Conservation (phyloP, 345 rosid genomes). For the Eucalyptus sp. region DNA sequence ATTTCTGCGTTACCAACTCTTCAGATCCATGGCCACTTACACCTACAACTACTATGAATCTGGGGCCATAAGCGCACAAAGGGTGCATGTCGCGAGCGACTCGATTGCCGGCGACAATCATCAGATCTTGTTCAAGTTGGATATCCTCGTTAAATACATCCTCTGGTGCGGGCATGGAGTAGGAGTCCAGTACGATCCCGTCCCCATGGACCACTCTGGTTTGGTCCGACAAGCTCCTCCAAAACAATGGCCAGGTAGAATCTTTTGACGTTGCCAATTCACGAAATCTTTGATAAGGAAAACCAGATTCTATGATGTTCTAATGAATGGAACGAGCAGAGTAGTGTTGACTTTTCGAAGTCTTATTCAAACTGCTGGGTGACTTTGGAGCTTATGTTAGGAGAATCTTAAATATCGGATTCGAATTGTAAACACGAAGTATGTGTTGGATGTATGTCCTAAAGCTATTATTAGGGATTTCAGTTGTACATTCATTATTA, state of each 20-base stretch:
- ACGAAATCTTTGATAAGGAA: neutral
- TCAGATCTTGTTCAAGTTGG: neutral
- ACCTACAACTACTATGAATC: neutral
- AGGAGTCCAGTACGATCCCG: neutral
- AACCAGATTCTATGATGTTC: neutral
- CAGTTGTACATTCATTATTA: too few species aligned
- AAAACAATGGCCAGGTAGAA: neutral
- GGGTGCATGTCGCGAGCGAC: rapidly evolving
- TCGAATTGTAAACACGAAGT: neutral
- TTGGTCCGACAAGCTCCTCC: neutral
- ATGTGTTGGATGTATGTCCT: too few species aligned
- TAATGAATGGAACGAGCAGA: neutral
- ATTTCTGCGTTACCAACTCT: neutral
- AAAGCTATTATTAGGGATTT: too few species aligned
- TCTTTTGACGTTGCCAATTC: neutral
- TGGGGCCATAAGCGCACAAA: neutral
- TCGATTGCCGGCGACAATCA: neutral
- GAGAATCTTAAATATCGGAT: neutral
- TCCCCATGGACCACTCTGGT: neutral
- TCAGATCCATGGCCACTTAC: neutral
- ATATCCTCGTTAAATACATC: neutral
- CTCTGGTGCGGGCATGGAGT: rapidly evolving
- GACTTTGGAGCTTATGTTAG: neutral
- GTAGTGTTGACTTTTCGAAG: neutral
- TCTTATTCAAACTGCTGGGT: neutral